Evolutionary conservation across 805 yeast genomes (phyloP), one percentile per base, ranked within the genome.

Genomic region (Zygosaccharomyces pseudorouxii): DNA sequence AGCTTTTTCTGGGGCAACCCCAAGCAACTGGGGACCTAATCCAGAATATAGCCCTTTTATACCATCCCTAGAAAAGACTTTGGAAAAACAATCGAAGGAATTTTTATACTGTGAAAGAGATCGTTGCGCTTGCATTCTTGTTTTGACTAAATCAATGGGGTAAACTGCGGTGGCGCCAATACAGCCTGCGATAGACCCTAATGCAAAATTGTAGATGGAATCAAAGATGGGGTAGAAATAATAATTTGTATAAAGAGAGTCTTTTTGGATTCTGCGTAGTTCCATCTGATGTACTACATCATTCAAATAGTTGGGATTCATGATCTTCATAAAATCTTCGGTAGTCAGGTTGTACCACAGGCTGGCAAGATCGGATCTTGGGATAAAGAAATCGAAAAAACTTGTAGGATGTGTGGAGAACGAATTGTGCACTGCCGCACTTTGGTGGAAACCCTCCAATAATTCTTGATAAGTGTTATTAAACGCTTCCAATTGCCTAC

Each of bases 1-100:
- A 38, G 98, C 98, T 73, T 92, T 92, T 68, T 92, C 99, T 2
- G 99, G 99, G 0, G 98, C 98, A 45, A 92, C 98, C 56, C 99
- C 99, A 42, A 93, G 81, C 60, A 92, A 74, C 70, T 93, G 98
- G 14, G 98, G 97, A 8, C 88, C 86, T 45, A 92, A 74, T 47
- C 99, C 99, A 4, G 96, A 84, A 69, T 92, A 92, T 49, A 92
- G 76, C 7, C 98, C 98, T 58, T 75, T 72, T 42, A 85, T 61
- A 45, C 97, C 97, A 71, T 92, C 98, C 52, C 77, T 75, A 38
- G 73, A 69, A 19, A 90, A 53, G 38, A 90, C 89, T 62, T 89
- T 89, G 39, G 75, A 70, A 66, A 90, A 84, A 70, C 98, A 93
- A 65, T 92, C 97, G 20, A 82, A 52, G 7, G 96, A 89, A 60